Evolutionary conservation across 1,284 basidiomycete genomes (phyloP).

Genomic region (Limonomyces culmigenus): DNA sequence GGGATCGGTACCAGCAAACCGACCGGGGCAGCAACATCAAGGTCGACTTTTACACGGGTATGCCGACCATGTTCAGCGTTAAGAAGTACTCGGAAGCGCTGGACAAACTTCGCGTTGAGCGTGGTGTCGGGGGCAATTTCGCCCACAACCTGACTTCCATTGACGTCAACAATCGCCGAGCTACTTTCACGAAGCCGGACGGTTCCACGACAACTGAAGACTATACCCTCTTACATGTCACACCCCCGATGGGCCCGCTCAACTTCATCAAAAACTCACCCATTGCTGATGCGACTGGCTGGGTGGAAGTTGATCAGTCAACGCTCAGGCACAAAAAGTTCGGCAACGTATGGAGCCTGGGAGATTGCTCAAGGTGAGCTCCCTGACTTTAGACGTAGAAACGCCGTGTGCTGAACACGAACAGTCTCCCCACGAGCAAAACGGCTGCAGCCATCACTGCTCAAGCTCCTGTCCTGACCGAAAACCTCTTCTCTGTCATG

Average conservation of each 20-base stretch:
- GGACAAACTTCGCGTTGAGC: constrained; percentile 59
- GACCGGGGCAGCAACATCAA: constrained; percentile 41
- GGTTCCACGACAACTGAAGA: constrained; percentile 50
- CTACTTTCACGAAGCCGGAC: constrained; percentile 71
- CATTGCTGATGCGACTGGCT: constrained; percentile 69
- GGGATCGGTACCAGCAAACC: constrained; percentile 55
- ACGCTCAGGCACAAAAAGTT: constrained; percentile 78
- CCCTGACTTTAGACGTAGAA: no score
- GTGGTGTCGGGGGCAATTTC: constrained; percentile 71
- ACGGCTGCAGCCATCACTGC: constrained; percentile 89
- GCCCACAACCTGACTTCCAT: constrained; percentile 73
- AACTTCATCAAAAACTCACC: constrained; percentile 70
- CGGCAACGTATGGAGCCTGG: constrained; percentile 77
- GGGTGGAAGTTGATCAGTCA: constrained; percentile 72
- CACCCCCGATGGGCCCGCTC: constrained; percentile 83
- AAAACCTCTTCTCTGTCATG: constrained; percentile 71
- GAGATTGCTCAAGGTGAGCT: constrained; percentile 84
- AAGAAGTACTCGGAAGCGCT: constrained; percentile 87
- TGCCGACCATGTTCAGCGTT: constrained; percentile 85
- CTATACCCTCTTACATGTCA: constrained; percentile 79
- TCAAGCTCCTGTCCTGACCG: constrained; percentile 83
- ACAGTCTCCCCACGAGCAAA: constrained; percentile 91
- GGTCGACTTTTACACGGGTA: constrained; percentile 82
- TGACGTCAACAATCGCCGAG: constrained; percentile 51
- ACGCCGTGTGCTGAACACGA: no score